A percentile compares a stretch with the other conserved stretches of the same genome.
These are phyloP conservation scores for Cryptosporidium sp. DNA, from an alignment of 169 alveolate genomes.

Conservation along the genomic window DNA sequence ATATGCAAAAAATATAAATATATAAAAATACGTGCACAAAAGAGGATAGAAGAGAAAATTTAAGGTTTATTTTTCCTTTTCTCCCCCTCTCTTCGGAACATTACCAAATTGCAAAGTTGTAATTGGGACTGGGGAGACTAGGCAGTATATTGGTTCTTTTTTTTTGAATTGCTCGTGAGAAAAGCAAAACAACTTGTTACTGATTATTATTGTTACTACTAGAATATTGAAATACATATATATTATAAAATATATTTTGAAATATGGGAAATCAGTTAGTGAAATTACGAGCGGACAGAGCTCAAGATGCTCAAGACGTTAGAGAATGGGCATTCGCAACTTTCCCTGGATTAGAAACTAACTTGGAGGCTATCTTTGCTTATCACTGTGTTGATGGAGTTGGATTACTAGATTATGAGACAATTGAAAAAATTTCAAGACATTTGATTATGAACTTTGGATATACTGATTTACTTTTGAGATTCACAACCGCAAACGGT, in stretches of 20 bases:
- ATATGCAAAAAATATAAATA: neutral
- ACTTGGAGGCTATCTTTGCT: slow-evolving; percentile 66
- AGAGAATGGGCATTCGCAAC: slow-evolving; percentile 75
- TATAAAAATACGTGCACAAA: neutral
- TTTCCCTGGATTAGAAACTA: slow-evolving; percentile 68
- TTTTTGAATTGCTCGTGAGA: neutral
- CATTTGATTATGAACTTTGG: slow-evolving; percentile 72
- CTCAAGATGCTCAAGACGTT: slow-evolving; percentile 70
- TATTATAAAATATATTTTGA: neutral
- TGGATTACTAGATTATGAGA: slow-evolving; percentile 49
- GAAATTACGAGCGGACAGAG: slow-evolving; percentile 57
- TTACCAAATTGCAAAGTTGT: neutral
- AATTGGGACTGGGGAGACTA: neutral
- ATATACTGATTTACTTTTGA: slow-evolving; percentile 47
- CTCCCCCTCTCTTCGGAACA: neutral
- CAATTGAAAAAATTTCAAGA: slow-evolving; percentile 52
- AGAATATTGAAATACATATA: neutral
- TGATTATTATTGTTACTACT: neutral
- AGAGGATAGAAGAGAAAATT: neutral
- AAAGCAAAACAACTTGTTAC: neutral
- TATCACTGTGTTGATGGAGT: slow-evolving; percentile 65
- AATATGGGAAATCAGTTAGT: slow-evolving; percentile 72
- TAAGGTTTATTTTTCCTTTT: too few species aligned
- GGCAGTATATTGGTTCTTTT: neutral
- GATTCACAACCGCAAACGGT: slow-evolving; percentile 51